Evolutionary conservation across 805 yeast species (phyloP).

Genomic region (Cyberlindnera japonica): DNA sequence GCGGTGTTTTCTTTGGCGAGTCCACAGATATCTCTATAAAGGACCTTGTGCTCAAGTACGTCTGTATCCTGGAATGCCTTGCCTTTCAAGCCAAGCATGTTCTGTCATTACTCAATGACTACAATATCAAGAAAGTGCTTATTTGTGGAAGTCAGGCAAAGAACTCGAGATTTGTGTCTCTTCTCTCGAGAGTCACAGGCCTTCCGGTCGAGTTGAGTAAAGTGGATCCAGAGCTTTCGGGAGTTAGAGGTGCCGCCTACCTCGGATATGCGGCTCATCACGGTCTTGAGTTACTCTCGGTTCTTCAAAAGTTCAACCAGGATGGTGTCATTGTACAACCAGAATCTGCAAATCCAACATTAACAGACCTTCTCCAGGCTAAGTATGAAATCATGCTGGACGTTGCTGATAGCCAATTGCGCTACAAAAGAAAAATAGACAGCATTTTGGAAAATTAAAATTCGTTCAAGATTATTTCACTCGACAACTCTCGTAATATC

Average conservation of each 20-base stretch:
- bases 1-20: conserved; percentile 49
- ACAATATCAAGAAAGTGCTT: conserved; percentile 33
- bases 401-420: conserved; percentile 34
- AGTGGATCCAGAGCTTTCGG: conserved; percentile 23
- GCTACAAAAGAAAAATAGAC: conserved; percentile 29
- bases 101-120: conserved; percentile 28
- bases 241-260: conserved; percentile 30
- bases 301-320: conserved; percentile 13
- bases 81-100: conserved; percentile 47
- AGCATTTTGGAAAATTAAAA: too few species aligned
- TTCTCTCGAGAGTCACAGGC: conserved; percentile 29
- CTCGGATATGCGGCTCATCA: conserved; percentile 19
- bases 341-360: conserved; percentile 4
- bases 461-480: too few species aligned
- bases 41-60: conserved; percentile 40
- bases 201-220: conserved; percentile 21
- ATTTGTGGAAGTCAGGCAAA: conserved; percentile 54
- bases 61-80: conserved; percentile 46
- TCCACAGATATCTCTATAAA: conserved; percentile 32
- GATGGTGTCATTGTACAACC: conserved; percentile 1
- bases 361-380: conserved; percentile 22
- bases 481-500: conserved; percentile 35
- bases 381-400: conserved; percentile 30
- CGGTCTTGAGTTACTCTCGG: conserved; percentile 11
- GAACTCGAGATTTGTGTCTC: conserved; percentile 37